Conservation (phyloP, 1,284 basidiomycete genomes). For the Gymnopus androsaceus region DNA sequence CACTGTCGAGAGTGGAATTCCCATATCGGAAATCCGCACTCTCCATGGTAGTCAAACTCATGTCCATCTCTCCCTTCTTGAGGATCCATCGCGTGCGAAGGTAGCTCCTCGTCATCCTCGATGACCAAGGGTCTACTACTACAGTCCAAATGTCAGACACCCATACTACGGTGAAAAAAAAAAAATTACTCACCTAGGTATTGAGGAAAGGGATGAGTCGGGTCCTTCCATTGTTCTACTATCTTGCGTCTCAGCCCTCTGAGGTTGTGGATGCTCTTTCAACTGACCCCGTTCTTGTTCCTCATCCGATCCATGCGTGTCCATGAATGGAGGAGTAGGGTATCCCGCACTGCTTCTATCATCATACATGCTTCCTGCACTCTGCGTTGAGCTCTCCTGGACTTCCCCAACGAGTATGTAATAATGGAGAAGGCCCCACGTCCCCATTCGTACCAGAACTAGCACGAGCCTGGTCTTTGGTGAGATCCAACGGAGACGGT, state of each 20-base stretch:
- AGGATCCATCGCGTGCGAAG: slow-evolving; percentile 22
- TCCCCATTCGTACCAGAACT: neutral
- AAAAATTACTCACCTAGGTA: slow-evolving; percentile 17
- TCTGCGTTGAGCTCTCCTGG: slow-evolving; percentile 15
- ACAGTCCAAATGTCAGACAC: neutral
- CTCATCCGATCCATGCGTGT: neutral
- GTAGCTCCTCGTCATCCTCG: slow-evolving; percentile 43
- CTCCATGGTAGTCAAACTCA: slow-evolving; percentile 11
- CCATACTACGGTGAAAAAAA: neutral
- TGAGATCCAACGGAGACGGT: slow-evolving; percentile 9
- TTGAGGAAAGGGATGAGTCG: slow-evolving; percentile 38
- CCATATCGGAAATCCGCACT: neutral
- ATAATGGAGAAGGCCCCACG: slow-evolving; percentile 19
- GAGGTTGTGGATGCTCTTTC: neutral
- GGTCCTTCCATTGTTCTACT: slow-evolving; percentile 22
- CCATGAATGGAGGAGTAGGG: slow-evolving; percentile 11
- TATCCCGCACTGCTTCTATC: slow-evolving; percentile 13
- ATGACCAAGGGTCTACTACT: slow-evolving; percentile 30
- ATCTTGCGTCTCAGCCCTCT: neutral
- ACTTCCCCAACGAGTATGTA: slow-evolving; percentile 22
- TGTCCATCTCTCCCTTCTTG: slow-evolving; percentile 7
- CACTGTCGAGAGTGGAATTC: slow-evolving; percentile 6
- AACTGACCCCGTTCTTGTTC: neutral
- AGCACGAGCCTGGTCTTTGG: neutral
- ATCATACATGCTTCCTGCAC: slow-evolving; percentile 14